Base-by-base conservation (phyloP, 495 filamentous ascomycete genomes). In the Neurospora hispaniola region DNA sequence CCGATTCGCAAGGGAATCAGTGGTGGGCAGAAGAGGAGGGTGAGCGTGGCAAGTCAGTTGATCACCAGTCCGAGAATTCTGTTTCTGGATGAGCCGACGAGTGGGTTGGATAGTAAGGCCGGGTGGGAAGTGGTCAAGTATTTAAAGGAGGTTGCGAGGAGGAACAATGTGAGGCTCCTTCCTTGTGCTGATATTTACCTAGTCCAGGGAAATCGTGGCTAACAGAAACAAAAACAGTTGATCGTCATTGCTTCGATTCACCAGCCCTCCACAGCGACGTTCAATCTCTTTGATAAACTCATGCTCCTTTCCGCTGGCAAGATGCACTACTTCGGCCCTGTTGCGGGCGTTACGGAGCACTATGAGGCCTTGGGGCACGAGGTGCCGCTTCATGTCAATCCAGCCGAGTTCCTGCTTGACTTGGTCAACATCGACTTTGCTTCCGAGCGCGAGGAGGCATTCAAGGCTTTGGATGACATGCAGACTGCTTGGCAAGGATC, bases 21-120 rank as follows among this genome's bases (percentile, higher is more conserved):
- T 76, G 92, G 93, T 59, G 93, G 93, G 4, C 92, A 96, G 81
- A 94, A 94, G 81, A 83, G 91, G 8, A 84, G 93, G 12, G 81
- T 93, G n/a, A 90, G 91, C 73, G 89, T 94, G 9, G 92, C 92
- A 2, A 89, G 89, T 73, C 92, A 93, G 79, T 82, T 96, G 44
- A 91, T 96, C 75, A 94, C 92, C 11, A 86, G 84, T 70, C 93
- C 93, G 0, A 90, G 90, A 80, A 90, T 96, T 16, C 74, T 96
- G 72, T 94, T 96, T 75, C 76, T 96, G 69, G 93, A 96, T 78
- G 93, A 94, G 78, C 93, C 92, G 9, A 96, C 92, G 0, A 91
- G 89, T 71, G 93, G 93, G 16, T 80, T 96, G 42, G 93, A 96
- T 78, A 90, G 89, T 44, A 92, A 94, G 73, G 90, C 90, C 0